Conservation (phyloP, 164 flowering plant genomes). For the Kalanchoe fedtschenkoi region DNA sequence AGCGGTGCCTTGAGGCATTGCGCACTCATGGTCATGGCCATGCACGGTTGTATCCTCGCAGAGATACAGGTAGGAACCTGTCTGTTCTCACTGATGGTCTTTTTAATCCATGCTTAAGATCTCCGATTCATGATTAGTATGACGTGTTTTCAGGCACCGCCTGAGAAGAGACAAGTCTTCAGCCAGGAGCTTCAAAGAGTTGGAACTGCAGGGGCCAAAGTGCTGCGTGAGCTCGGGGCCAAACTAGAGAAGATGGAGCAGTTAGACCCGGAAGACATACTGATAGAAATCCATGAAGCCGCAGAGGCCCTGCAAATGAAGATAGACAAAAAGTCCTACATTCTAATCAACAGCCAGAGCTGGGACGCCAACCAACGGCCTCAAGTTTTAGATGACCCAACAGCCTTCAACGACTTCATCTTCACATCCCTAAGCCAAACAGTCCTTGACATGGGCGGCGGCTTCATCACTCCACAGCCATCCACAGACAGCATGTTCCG, state of each 20-base stretch:
- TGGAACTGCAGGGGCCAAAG: constrained; percentile 77
- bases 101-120: not conserved
- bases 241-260: constrained; percentile 76
- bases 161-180: constrained; percentile 62
- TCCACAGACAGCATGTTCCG: constrained; percentile 25
- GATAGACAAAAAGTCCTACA: constrained; percentile 64
- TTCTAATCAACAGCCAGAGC: constrained; percentile 59
- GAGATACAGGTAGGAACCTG: constrained; percentile 72
- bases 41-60: constrained; percentile 87
- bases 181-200: constrained; percentile 53
- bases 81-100: not conserved
- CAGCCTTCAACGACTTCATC: constrained; percentile 16
- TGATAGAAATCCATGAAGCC: constrained; percentile 60
- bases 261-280: constrained; percentile 36
- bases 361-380: constrained; percentile 49
- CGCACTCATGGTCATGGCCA: constrained; percentile 90
- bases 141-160: constrained; percentile 46
- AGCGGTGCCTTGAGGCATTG: constrained; percentile 86
- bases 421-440: constrained; percentile 45
- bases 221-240: constrained; percentile 57
- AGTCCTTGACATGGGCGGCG: constrained; percentile 23
- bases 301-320: constrained; percentile 76
- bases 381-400: constrained; percentile 25
- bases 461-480: constrained; percentile 16
- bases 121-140: not conserved